Base-by-base conservation (phyloP, 163 green algal species). In the Scenedesmus sp. region DNA sequence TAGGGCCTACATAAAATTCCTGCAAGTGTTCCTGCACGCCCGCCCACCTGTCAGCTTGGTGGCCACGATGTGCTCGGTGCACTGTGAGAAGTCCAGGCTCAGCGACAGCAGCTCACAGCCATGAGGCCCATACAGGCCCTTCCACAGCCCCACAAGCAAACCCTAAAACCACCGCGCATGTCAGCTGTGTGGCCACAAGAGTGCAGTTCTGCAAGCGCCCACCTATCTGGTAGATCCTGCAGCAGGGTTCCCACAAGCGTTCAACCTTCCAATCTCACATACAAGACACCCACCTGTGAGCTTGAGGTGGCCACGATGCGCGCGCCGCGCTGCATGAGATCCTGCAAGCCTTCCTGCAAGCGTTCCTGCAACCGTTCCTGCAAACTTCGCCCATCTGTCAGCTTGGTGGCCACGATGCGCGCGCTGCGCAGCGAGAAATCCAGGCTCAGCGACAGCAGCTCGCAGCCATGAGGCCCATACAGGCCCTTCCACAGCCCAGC, bases 401-500 rank as follows among this genome's bases (percentile, higher is more conserved):
- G 55, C 70, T 94, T 94, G 34, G 91, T 94, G 26, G 91, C 91
- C 16, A 93, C 87, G 67, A 94, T 87, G 6, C 62, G 88, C 9
- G 92, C 92, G 13, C n/a, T 34, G 9, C 59, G 82, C 2, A 23
- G 83, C 4, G 66, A 73, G 34, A 88, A 91, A 76, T 94, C 84
- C 26, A 91, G 93, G 10, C 20, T 81, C 8, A 94, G 4, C 2
- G 52, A 34, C 76, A 93, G 74, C 34, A 94, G 20, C 92, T 94
- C 92, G 20, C 88, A 81, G n/a, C 92, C 92, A 57, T 94, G 92
- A 2, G 83, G 73, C 6, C 84, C 73, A 46, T 94, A 94, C 83
- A 92, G 46, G 16, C 88, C 92, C 84, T 93, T 93, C 88, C 88
- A 94, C 55, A 94, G 52, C 3, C 92, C 92, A 46, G 34, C 73